Evolutionary conservation across 1,139 yeast species (phyloP).

Genomic region (Casaregolazyma lundiana): DNA sequence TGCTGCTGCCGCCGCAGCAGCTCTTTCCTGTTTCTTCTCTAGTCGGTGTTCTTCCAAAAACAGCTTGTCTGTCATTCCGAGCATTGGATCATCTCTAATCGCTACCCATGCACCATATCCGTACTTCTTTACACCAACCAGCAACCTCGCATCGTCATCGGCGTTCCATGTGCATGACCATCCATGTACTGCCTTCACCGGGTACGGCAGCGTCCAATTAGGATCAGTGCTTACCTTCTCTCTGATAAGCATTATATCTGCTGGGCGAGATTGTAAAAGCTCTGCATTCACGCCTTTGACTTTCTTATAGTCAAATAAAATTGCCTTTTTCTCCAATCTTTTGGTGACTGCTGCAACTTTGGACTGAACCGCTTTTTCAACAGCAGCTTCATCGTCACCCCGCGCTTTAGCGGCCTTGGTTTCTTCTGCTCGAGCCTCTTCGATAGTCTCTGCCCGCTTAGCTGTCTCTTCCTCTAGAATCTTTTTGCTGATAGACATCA

Average conservation of each 20-base stretch:
- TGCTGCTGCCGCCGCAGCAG: constrained; percentile 26
- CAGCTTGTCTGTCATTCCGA: constrained; percentile 80
- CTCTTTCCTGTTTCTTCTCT: constrained; percentile 40
- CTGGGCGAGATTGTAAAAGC: constrained; percentile 72
- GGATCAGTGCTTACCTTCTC: constrained; percentile 47
- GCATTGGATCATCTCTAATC: constrained; percentile 90
- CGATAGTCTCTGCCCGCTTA: constrained; percentile 61
- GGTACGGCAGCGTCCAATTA: constrained; percentile 50
- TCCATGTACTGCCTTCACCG: constrained; percentile 77
- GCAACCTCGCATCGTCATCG: constrained; percentile 78
- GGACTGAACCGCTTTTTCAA: constrained; percentile 45
- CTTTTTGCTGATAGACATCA: constrained; percentile 57
- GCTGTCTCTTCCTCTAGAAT: constrained; percentile 64
- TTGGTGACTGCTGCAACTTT: constrained; percentile 8
- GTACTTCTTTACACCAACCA: constrained; percentile 84
- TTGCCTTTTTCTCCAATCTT: constrained; percentile 67
- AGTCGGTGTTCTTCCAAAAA: constrained; percentile 48
- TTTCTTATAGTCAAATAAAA: constrained; percentile 81
- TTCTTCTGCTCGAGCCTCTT: constrained; percentile 46
- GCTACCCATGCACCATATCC: constrained; percentile 97
- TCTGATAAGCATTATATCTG: constrained; percentile 66
- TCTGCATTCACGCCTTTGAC: constrained; percentile 92
- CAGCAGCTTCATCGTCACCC: constrained; percentile 11
- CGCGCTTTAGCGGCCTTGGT: constrained; percentile 38
- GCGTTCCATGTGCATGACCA: constrained; percentile 89